Base-by-base conservation (phyloP, 139 green algal species). In the Chlorella sp. region DNA sequence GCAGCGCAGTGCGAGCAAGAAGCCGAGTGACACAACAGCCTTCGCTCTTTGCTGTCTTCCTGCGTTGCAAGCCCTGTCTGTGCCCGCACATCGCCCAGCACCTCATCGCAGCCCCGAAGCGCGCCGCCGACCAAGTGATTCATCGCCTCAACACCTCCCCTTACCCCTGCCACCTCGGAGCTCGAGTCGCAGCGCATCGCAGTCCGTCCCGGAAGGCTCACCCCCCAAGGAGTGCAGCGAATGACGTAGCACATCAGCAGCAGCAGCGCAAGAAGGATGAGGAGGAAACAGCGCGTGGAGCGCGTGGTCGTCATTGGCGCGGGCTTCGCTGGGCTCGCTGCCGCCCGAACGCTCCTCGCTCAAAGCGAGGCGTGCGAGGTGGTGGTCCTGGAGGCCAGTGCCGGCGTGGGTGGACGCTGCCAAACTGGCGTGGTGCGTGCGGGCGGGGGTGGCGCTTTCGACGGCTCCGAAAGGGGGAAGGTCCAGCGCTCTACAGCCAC, bases 261-360 rank as follows among this genome's bases (percentile, higher is more conserved):
- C n/a, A n/a, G n/a, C n/a, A n/a, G n/a, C n/a, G n/a, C n/a, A n/a
- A n/a, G n/a, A n/a, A n/a, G n/a, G n/a, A n/a, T n/a, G n/a, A n/a
- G n/a, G n/a, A n/a, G n/a, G n/a, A n/a, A n/a, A n/a, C n/a, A n/a
- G n/a, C n/a, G n/a, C n/a, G n/a, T n/a, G 42, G 17, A 55, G 55
- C 55, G 55, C 55, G 6, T 27, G 22, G 55, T 75, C 2, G 30
- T 83, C 2, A 36, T 83, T 1, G 77, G 77, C 10, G 67, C 61
- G 2, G 77, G 77, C 26, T 79, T 69, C 24, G 72, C 77, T 26
- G 77, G 77, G 22, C 36, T 83, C 2, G 35, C 49, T 27, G 72
- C 68, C 26, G 77, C 77, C 3, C 50, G 69, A 1, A 67, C 31
- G 10, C 49, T 70, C 0, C 62, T 24, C 2, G 33, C 49, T 5